Base-by-base conservation (phyloP, 2,329 filamentous ascomycete genomes). In the Blumeria graminis region DNA sequence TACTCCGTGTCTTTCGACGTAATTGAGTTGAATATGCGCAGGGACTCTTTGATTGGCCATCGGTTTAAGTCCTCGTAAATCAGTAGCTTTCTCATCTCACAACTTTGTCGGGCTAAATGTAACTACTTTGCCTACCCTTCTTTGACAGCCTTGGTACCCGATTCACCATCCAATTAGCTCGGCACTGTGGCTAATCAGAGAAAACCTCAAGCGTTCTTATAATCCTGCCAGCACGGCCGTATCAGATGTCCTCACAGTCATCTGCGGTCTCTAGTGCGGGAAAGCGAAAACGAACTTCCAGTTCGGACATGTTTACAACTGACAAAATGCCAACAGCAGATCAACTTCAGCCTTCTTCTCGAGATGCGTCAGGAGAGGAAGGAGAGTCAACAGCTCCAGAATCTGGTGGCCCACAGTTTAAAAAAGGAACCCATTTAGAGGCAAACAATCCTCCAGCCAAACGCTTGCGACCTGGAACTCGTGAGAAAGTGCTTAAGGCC, bases 321-420 rank as follows among this genome's bases (percentile, higher is more conserved):
- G 38, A 56, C 59, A 69, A 74, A 62, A 66, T 72, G 59, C 66
- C 71, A 62, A 71, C 76, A 57, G 75, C 78, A 56, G 77, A 82
- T 65, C 73, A 69, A 59, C 66, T 80, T 54, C 75, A 82, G 62
- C 76, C 84, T 38, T 87, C 84, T 16, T 89, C 86, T 38, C 79
- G 84, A 66, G 86, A 93, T 71, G 85, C 84, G 59, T 90, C 86
- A 14, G 84, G 76, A 61, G 86, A 94, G 70, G 86, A 90, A 67
- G 81, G 78, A 64, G 81, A 84, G 64, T 85, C 86, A 62, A 81
- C 82, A 14, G 77, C 84, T 55, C 76, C 76, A 59, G 76, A 82
- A 66, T 74, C 74, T 46, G 70, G 69, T 56, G 72, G 72, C 59
- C 60, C 63, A 57, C 78, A 77, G 62, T 76, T 78, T 67, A 76